Evolutionary conservation across 2,329 filamentous ascomycete genomes (phyloP).

Genomic region (Monosporascus sp.): DNA sequence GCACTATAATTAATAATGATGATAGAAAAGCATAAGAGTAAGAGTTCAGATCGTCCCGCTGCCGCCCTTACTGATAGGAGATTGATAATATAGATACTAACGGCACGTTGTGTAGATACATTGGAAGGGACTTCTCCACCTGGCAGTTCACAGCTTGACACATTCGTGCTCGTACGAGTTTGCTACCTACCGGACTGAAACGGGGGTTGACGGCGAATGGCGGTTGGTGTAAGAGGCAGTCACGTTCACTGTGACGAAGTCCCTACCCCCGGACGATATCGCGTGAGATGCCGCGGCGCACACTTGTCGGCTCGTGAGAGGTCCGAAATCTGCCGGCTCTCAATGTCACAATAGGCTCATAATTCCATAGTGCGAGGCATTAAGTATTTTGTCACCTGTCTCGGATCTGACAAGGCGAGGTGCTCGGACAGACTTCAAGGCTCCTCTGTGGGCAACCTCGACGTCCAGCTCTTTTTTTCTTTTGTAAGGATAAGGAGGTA

Average conservation of each 20-base stretch:
- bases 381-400: neutral
- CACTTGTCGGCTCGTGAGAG: conserved; percentile 29
- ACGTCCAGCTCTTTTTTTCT: neutral
- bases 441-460: neutral
- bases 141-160: too few relatives aligned
- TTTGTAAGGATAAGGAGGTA: too few relatives aligned
- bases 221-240: conserved; percentile 13
- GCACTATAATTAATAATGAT: conserved; percentile 10
- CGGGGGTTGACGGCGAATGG: neutral
- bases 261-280: conserved; percentile 6
- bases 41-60: neutral
- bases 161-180: too few relatives aligned
- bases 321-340: conserved; percentile 22
- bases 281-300: conserved; percentile 18
- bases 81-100: neutral
- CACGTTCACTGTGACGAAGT: conserved; percentile 15
- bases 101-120: neutral
- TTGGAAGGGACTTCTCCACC: neutral
- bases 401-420: neutral
- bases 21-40: neutral
- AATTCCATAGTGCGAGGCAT: conserved; percentile 10
- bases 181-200: neutral
- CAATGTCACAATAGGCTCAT: conserved; percentile 12
- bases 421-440: neutral
- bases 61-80: neutral